Evolutionary conservation across 2,329 filamentous ascomycete species (phyloP).

Genomic region (Arthrobotrys megalospora): DNA sequence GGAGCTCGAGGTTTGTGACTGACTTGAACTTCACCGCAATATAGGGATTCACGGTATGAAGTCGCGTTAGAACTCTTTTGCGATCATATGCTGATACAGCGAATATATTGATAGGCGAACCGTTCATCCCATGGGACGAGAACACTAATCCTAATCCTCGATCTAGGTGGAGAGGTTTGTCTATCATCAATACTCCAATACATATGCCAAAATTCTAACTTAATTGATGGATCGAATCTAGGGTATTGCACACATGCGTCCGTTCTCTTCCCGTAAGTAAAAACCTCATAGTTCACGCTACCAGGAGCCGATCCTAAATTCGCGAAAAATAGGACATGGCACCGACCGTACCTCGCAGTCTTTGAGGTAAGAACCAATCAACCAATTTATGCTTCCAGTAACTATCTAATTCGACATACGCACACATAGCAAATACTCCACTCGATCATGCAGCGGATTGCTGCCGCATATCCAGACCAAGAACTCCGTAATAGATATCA

Average conservation of each 20-base stretch:
- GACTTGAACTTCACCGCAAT: background rate
- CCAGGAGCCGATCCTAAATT: background rate
- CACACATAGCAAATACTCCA: constrained; percentile 71
- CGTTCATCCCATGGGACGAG: constrained; percentile 73
- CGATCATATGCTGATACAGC: background rate
- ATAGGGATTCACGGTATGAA: constrained; percentile 49
- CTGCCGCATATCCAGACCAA: constrained; percentile 64
- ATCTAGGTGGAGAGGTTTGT: constrained; percentile 45
- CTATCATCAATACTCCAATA: background rate
- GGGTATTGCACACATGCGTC: constrained; percentile 86
- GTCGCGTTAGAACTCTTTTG: background rate
- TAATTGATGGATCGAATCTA: constrained; percentile 63
- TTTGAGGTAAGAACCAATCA: constrained; percentile 69
- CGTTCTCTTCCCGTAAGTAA: constrained; percentile 75
- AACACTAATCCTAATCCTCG: constrained; percentile 65
- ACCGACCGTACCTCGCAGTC: constrained; percentile 73
- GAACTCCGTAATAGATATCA: constrained; percentile 43
- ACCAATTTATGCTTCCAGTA: constrained; percentile 27
- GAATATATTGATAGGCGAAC: constrained; percentile 81
- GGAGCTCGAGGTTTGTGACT: background rate
- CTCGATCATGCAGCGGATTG: constrained; percentile 69
- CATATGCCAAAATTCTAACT: background rate
- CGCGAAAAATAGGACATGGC: constrained; percentile 65
- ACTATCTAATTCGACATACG: background rate
- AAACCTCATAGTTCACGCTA: background rate